Percentiles rank a stretch among this genome's conserved stretches.
Conservation (phyloP, 257 asterid species). For the Penstemon barbatus region DNA sequence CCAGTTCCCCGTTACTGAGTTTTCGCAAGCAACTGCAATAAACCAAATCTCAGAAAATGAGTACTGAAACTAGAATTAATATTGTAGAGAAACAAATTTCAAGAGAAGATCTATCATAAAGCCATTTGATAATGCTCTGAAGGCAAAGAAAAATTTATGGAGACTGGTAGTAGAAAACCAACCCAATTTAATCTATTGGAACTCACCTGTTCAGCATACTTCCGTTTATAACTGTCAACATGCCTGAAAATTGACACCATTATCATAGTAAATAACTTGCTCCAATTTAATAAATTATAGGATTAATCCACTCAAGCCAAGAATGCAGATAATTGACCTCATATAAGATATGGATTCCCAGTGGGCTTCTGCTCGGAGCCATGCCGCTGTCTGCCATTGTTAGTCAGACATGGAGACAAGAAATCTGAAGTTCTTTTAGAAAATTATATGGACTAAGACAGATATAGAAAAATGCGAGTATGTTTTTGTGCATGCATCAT, state of each 20-base stretch:
- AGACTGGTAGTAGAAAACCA: too few species aligned
- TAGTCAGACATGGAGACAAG: constrained; percentile 42
- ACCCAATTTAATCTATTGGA: constrained; percentile 7
- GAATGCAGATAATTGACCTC: constrained; percentile 53
- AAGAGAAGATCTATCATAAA: too few species aligned
- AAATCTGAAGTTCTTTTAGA: constrained; percentile 42
- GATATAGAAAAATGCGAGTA: not conserved
- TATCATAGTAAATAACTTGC: constrained; percentile 26
- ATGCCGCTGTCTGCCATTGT: constrained; percentile 86
- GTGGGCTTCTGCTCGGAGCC: constrained; percentile 98
- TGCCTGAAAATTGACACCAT: constrained; percentile 60
- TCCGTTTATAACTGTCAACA: constrained; percentile 66
- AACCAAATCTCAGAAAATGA: too few species aligned
- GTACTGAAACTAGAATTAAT: too few species aligned
- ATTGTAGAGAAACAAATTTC: too few species aligned
- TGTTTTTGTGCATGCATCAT: not conserved
- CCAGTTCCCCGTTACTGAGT: too few species aligned
- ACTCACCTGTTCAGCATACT: constrained; percentile 89
- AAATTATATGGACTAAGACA: constrained; percentile 28
- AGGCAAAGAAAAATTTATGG: too few species aligned
- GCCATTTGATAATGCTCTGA: too few species aligned
- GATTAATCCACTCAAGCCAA: constrained; percentile 18
- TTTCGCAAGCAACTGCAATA: too few species aligned
- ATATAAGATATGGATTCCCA: constrained; percentile 80
- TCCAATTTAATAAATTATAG: constrained; percentile 1